Evolutionary conservation across 2,329 filamentous ascomycete species (phyloP).

Genomic region (Arthroderma sp.): DNA sequence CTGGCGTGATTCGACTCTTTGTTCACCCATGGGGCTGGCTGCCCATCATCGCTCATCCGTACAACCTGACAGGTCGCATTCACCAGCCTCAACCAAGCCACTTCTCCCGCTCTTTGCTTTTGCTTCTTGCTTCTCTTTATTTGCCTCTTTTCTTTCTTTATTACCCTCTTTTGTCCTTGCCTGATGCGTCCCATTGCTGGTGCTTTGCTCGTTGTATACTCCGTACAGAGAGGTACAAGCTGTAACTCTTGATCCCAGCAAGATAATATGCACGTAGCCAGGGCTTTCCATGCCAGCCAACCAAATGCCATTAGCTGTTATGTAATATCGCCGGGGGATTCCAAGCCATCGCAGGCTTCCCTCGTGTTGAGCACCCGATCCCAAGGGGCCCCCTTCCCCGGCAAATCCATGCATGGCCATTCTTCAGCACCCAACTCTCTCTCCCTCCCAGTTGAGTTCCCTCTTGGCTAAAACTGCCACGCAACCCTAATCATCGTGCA

Average conservation of each 20-base stretch:
- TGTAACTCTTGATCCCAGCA: not conserved
- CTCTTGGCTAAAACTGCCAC: not conserved
- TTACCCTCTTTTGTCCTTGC: not conserved
- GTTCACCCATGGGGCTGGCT: not conserved
- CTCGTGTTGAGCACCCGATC: conserved; percentile 4
- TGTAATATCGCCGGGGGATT: not conserved
- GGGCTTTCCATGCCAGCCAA: not conserved
- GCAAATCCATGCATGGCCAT: conserved; percentile 1
- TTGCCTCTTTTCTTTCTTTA: not conserved
- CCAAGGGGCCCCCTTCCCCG: not conserved
- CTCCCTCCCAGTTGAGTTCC: no score
- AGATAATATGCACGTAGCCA: not conserved
- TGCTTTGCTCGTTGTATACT: no score
- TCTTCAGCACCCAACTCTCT: not conserved
- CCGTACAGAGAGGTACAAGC: no score
- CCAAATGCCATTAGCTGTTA: not conserved
- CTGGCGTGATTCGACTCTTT: not conserved
- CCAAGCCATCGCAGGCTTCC: not conserved
- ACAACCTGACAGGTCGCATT: conserved; percentile 2
- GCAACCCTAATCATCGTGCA: not conserved
- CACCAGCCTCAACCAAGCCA: not conserved
- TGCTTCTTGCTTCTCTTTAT: not conserved
- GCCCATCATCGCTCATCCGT: not conserved
- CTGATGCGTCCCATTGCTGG: not conserved
- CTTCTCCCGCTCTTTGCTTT: not conserved